A percentile compares a stretch with the other conserved stretches of the same genome.
Conservation (phyloP, 495 filamentous ascomycete genomes). For the Neurospora sp. region DNA sequence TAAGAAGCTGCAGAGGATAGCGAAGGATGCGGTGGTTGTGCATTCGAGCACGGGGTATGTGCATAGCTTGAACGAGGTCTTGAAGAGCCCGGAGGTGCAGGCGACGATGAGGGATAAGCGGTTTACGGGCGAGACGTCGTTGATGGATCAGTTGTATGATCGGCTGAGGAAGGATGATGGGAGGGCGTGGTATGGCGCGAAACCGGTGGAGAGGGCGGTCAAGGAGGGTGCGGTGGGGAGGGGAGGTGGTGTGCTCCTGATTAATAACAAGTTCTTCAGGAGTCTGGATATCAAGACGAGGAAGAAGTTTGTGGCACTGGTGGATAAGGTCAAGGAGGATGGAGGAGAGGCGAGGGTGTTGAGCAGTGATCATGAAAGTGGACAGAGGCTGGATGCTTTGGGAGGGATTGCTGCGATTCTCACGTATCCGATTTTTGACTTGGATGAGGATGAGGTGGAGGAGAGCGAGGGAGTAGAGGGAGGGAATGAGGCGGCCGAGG, state of each 20-base stretch:
- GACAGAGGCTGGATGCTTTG: constrained; percentile 69
- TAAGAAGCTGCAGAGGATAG: constrained; percentile 47
- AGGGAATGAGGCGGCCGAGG: constrained; percentile 4
- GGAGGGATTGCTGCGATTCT: constrained; percentile 84
- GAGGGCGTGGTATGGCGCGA: constrained; percentile 82
- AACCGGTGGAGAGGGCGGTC: constrained; percentile 77
- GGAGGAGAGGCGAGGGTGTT: constrained; percentile 82
- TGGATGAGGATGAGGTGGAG: constrained; percentile 59
- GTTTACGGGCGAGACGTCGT: constrained; percentile 69
- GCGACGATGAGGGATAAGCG: constrained; percentile 71
- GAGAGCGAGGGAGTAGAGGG: constrained; percentile 25
- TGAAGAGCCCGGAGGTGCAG: constrained; percentile 67
- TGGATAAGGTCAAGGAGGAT: constrained; percentile 81
- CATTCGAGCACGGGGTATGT: constrained; percentile 78
- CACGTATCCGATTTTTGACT: constrained; percentile 72
- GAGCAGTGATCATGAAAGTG: constrained; percentile 92
- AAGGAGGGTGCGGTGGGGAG: constrained; percentile 80
- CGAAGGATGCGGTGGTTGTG: constrained; percentile 59
- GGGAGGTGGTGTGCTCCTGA: constrained; percentile 72
- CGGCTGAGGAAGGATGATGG: constrained; percentile 78
- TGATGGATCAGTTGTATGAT: constrained; percentile 80
- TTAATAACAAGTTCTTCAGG: constrained; percentile 78
- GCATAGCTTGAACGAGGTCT: constrained; percentile 74
- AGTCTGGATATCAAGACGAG: constrained; percentile 70
- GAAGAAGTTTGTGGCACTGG: constrained; percentile 72